Conservation (phyloP, 2,329 filamentous ascomycete species). For the Westerdykella aurantiaca region DNA sequence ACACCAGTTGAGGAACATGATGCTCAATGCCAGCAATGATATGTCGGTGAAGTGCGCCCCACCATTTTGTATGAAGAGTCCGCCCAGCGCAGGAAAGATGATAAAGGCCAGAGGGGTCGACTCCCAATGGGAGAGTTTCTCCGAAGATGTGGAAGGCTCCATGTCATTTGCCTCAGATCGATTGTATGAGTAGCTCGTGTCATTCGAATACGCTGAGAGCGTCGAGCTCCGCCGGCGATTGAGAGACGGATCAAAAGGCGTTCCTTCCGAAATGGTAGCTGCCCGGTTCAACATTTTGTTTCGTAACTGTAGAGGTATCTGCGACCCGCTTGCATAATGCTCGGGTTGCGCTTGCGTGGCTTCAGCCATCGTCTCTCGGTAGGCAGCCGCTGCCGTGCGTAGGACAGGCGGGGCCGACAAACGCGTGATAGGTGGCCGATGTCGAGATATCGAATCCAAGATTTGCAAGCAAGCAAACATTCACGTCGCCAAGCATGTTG, state of each 20-base stretch:
- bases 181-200: constrained; percentile 55
- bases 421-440: too few species aligned
- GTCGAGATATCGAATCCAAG: too few species aligned
- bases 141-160: constrained; percentile 31
- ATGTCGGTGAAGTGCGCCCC: constrained; percentile 78
- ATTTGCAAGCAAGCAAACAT: too few species aligned
- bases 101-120: constrained; percentile 78
- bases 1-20: constrained; percentile 87
- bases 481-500: too few species aligned
- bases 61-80: constrained; percentile 78
- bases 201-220: constrained; percentile 66
- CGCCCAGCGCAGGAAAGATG: constrained; percentile 77
- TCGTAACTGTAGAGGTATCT: constrained; percentile 26
- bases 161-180: constrained; percentile 11
- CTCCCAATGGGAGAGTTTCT: constrained; percentile 65
- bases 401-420: too few species aligned
- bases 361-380: constrained; percentile 19
- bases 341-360: constrained; percentile 14
- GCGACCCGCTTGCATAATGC: constrained; percentile 13
- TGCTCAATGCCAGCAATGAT: constrained; percentile 71
- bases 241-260: constrained; percentile 13
- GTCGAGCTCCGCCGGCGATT: constrained; percentile 65
- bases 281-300: constrained; percentile 34
- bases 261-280: constrained; percentile 30
- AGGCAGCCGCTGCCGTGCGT: too few species aligned